phyloP scores from a whole-genome alignment of 352 stramenopile species.

The Globisporangium irregulare region DNA sequence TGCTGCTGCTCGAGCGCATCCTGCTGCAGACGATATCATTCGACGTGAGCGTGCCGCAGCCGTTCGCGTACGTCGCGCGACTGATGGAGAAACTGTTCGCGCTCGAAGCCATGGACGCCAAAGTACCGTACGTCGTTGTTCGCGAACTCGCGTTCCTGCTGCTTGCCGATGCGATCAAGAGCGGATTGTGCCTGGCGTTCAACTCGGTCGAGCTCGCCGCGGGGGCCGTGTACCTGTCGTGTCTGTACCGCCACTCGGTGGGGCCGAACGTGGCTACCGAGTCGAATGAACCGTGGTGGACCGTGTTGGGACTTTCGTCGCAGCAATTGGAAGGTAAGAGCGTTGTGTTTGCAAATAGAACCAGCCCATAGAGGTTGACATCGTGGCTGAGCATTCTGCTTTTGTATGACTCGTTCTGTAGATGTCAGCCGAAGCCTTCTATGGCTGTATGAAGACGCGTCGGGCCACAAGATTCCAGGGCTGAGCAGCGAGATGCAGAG shows the following conservation, averaged over 20 bases:
- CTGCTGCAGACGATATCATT: constrained; percentile 75
- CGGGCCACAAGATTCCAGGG: constrained; percentile 23
- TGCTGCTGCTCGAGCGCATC: constrained; percentile 70
- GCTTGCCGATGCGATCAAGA: constrained; percentile 59
- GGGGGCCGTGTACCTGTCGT: constrained; percentile 68
- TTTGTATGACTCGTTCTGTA: constrained; percentile 12
- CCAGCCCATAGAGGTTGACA: neutral
- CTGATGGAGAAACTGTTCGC: constrained; percentile 55
- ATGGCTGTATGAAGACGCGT: constrained; percentile 64
- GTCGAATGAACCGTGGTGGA: constrained; percentile 71
- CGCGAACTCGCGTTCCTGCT: constrained; percentile 53
- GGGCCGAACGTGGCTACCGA: constrained; percentile 58
- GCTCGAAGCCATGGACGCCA: constrained; percentile 54
- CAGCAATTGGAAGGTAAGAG: constrained; percentile 48
- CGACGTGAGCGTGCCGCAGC: constrained; percentile 63
- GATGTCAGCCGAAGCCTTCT: constrained; percentile 54
- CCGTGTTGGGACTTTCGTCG: constrained; percentile 38
- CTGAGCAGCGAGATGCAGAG: constrained; percentile 47
- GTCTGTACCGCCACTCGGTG: constrained; percentile 56
- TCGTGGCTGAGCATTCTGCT: neutral
- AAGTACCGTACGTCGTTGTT: constrained; percentile 42
- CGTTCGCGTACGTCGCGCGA: constrained; percentile 56
- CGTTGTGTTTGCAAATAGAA: neutral
- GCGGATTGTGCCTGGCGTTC: constrained; percentile 50
- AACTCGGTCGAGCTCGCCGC: constrained; percentile 46